These are phyloP conservation scores for Cairneyella variabilis DNA, from an alignment of 495 filamentous ascomycete genomes.

Conservation along the genomic window DNA sequence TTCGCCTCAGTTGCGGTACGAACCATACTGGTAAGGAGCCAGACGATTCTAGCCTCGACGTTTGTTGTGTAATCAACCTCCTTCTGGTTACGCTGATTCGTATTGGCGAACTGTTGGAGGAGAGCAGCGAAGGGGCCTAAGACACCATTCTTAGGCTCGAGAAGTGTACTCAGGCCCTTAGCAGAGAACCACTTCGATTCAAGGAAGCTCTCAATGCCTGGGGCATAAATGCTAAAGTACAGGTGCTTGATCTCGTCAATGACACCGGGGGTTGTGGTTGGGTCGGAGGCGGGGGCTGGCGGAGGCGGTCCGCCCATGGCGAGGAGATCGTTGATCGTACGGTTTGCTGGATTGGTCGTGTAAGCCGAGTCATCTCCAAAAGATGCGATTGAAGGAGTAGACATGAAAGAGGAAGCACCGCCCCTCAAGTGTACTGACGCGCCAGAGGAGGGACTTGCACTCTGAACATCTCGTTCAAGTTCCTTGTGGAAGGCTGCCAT, in stretches of 20 bases:
- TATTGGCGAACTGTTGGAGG: constrained; percentile 24
- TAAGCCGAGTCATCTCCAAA: constrained; percentile 38
- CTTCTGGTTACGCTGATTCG: constrained; percentile 47
- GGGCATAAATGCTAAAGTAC: constrained; percentile 71
- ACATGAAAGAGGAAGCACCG: constrained; percentile 31
- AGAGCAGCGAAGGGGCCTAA: constrained; percentile 25
- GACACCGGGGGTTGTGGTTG: constrained; percentile 42
- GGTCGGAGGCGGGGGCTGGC: constrained; percentile 48
- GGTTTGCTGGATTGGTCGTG: constrained; percentile 56
- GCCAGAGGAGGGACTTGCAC: constrained; percentile 37
- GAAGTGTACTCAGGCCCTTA: constrained; percentile 27
- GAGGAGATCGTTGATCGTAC: constrained; percentile 71
- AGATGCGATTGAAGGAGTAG: constrained; percentile 29
- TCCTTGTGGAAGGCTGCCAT: constrained; percentile 30
- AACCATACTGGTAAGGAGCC: constrained; percentile 52
- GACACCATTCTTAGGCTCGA: constrained; percentile 11
- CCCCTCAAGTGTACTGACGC: constrained; percentile 40
- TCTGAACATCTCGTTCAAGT: constrained; percentile 30
- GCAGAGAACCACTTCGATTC: constrained; percentile 79
- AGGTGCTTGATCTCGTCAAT: constrained; percentile 69
- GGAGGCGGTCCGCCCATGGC: constrained; percentile 60
- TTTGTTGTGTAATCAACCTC: constrained; percentile 58
- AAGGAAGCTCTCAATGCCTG: constrained; percentile 73
- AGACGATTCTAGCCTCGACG: constrained; percentile 69
- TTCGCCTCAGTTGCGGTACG: constrained; percentile 29